Base-by-base conservation (phyloP, 1,139 yeast genomes). In the Protomyces lactucae-debilis region DNA sequence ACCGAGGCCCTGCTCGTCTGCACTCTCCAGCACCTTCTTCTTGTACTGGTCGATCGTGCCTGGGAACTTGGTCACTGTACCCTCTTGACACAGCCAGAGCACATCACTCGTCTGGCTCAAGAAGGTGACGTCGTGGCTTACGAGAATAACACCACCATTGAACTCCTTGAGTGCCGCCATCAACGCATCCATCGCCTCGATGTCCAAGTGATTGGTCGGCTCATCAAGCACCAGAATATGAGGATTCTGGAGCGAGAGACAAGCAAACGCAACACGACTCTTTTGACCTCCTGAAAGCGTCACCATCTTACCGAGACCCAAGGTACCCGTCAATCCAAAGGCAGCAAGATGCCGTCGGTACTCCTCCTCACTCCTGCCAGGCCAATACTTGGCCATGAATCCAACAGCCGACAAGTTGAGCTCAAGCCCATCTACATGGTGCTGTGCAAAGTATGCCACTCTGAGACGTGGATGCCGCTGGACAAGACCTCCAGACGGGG, bases 371-470 rank as follows among this genome's bases (percentile, higher is more conserved):
- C 92, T 83, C 74, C 87, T 90, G 64, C 99, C 98, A 1, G 98
- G 99, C 79, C 81, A 90, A 3, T 88, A 83, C 68, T 83, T 81
- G 8, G 96, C 87, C 91, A 93, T 84, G 97, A 98, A 93, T 64
- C 87, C 86, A 8, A 93, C 97, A 0, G 99, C 97, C 66, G 91
- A 87, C 60, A 85, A 78, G n/a, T 77, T 80, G 71, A 92, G 79
- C 73, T 93, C 99, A 97, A 93, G 89, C n/a, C 93, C 87, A 73
- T 93, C 99, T 69, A 93, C 96, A 73, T 93, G 99, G 75, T 93
- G 99, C 78, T 93, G 99, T n/a, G 99, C 98, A 79, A 93, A 93
- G 76, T 95, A 95, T 21, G 97, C 99, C 61, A 93, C 87, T 77
- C 99, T 83, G 70, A 93, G 79, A 71, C 98, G 83, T 52, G 95